Conservation (phyloP, 2,329 filamentous ascomycete species). For the Cercospora sp. region DNA sequence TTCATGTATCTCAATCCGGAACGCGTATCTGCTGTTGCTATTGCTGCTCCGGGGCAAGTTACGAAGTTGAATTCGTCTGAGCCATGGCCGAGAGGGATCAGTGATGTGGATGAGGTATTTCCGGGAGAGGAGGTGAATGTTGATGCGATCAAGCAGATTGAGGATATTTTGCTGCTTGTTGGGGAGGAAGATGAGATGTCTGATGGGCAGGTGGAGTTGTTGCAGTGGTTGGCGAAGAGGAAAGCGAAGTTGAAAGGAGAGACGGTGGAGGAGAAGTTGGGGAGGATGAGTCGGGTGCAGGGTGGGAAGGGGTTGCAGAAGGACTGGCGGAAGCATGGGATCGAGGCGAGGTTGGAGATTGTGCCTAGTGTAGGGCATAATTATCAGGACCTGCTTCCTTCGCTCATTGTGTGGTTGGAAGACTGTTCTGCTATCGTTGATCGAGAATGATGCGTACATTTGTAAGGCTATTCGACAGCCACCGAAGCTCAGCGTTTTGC, state of each 20-base stretch:
- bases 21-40: constrained; percentile 11
- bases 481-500: too few relatives aligned
- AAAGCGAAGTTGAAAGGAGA: constrained; percentile 6
- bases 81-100: constrained; percentile 16
- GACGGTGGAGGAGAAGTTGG: not conserved
- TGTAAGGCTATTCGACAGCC: too few relatives aligned
- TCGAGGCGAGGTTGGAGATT: constrained; percentile 15
- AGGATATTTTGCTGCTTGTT: constrained; percentile 11
- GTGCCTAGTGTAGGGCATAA: constrained; percentile 16
- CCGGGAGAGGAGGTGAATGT: constrained; percentile 9
- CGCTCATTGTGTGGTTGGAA: not conserved
- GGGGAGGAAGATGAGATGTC: constrained; percentile 13
- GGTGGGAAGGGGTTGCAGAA: constrained; percentile 10
- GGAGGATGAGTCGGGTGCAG: constrained; percentile 10
- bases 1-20: constrained; percentile 21
- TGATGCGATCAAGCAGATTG: constrained; percentile 6
- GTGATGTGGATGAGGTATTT: constrained; percentile 7
- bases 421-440: not conserved
- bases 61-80: constrained; percentile 14
- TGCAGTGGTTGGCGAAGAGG: constrained; percentile 6
- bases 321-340: constrained; percentile 16
- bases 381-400: constrained; percentile 6
- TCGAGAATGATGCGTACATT: too few relatives aligned
- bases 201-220: constrained; percentile 10
- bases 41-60: constrained; percentile 16